phyloP scores from a whole-genome alignment of 352 stramenopile species.

The Pythium pyrilobum region DNA sequence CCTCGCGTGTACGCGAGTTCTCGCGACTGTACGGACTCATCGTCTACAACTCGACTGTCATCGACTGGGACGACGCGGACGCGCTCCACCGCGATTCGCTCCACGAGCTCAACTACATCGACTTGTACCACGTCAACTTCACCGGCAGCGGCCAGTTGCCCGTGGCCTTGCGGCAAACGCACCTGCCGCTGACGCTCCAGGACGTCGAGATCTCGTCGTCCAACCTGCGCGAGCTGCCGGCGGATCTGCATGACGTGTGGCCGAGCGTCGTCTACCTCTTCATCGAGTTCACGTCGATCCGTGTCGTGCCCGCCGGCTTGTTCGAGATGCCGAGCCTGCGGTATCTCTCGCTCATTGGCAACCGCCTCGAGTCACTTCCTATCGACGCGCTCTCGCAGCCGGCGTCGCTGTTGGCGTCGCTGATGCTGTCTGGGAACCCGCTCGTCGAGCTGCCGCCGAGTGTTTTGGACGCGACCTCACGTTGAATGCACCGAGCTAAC shows the following conservation, averaged over 20 bases:
- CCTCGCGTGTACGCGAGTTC: background rate
- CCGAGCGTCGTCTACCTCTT: background rate
- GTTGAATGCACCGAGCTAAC: constrained; percentile 8
- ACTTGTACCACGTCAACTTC: constrained; percentile 5
- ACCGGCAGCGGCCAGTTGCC: background rate
- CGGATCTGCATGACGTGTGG: background rate
- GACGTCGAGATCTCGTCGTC: constrained; percentile 10
- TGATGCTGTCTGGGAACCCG: constrained; percentile 2
- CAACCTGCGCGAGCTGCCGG: background rate
- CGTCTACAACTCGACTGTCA: constrained; percentile 18
- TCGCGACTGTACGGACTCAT: constrained; percentile 10
- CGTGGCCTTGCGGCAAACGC: background rate
- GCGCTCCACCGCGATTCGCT: background rate
- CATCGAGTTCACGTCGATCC: constrained; percentile 6
- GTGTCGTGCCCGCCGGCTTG: background rate
- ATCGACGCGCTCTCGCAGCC: background rate
- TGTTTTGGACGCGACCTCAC: background rate
- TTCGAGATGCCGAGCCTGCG: background rate
- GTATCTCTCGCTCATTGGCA: constrained; percentile 10
- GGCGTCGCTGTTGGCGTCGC: background rate
- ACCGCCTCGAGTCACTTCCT: background rate
- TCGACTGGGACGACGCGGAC: background rate
- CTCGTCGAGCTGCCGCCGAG: background rate
- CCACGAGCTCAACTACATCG: background rate
- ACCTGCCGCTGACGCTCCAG: background rate